Evolutionary conservation across 352 stramenopile genomes (phyloP).

Genomic region (Globisporangium camurandrum): DNA sequence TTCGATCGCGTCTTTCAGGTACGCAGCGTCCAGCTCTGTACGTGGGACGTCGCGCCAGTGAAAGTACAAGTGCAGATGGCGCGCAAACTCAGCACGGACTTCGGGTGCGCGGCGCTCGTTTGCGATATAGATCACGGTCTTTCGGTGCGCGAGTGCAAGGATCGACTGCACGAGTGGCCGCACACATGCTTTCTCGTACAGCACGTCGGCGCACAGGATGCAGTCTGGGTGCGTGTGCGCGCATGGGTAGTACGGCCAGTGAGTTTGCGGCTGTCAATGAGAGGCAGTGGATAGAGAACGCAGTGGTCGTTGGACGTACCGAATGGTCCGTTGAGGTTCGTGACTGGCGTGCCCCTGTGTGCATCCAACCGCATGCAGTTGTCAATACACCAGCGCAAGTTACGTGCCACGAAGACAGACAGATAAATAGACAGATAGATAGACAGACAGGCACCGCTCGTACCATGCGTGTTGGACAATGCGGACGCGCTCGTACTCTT

Average conservation of each 20-base stretch:
- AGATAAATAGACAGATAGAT: background rate
- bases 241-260: background rate
- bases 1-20: constrained; percentile 71
- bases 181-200: constrained; percentile 77
- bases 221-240: constrained; percentile 27
- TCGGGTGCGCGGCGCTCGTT: constrained; percentile 63
- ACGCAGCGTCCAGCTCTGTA: constrained; percentile 47
- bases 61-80: constrained; percentile 62
- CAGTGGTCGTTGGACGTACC: constrained; percentile 10
- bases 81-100: constrained; percentile 62
- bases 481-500: constrained; percentile 50
- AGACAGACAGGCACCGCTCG: background rate
- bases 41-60: constrained; percentile 59
- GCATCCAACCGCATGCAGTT: background rate
- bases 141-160: constrained; percentile 64
- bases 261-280: too few species aligned
- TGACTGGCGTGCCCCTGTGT: constrained; percentile 50
- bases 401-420: too few species aligned
- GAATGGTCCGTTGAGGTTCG: constrained; percentile 49
- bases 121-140: constrained; percentile 69
- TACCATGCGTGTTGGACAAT: constrained; percentile 54
- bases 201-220: constrained; percentile 71
- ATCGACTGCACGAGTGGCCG: constrained; percentile 73
- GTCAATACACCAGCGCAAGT: background rate
- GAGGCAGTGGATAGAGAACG: too few species aligned